phyloP scores from a whole-genome alignment of 306 rosid species.

The Cucumis melo region DNA sequence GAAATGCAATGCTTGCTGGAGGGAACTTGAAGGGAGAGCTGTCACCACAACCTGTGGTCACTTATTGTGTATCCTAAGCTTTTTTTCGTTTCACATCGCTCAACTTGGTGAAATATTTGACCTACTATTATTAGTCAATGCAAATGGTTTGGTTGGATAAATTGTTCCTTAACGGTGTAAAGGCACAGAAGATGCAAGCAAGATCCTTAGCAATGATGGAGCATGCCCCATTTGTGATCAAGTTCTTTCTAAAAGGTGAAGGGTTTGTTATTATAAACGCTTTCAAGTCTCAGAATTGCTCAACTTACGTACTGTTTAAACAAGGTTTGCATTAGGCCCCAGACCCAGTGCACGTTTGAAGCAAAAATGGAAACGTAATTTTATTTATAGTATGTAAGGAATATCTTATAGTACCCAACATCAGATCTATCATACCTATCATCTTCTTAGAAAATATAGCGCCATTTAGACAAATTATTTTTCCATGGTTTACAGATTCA shows the following conservation, averaged over 20 bases:
- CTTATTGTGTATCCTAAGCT: conserved; percentile 67
- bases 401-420: not conserved
- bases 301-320: not conserved
- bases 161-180: conserved; percentile 34
- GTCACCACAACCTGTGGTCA: conserved; percentile 91
- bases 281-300: not conserved
- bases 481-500: not conserved
- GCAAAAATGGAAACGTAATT: not conserved
- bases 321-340: not conserved
- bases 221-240: conserved; percentile 93
- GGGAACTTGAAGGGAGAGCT: conserved; percentile 90
- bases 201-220: conserved; percentile 83
- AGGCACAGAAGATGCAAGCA: conserved; percentile 96
- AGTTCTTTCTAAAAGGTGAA: conserved; percentile 94
- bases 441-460: not conserved
- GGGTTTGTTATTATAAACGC: not conserved
- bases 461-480: not conserved
- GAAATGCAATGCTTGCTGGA: conserved; percentile 99
- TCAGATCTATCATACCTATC: not conserved
- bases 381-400: not conserved
- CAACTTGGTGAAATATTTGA: not conserved
- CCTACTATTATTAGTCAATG: not conserved
- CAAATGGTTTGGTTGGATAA: not conserved
- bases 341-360: not conserved
- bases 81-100: not conserved